phyloP scores from a whole-genome alignment of 345 rosid species.

The Citrus maxima region DNA sequence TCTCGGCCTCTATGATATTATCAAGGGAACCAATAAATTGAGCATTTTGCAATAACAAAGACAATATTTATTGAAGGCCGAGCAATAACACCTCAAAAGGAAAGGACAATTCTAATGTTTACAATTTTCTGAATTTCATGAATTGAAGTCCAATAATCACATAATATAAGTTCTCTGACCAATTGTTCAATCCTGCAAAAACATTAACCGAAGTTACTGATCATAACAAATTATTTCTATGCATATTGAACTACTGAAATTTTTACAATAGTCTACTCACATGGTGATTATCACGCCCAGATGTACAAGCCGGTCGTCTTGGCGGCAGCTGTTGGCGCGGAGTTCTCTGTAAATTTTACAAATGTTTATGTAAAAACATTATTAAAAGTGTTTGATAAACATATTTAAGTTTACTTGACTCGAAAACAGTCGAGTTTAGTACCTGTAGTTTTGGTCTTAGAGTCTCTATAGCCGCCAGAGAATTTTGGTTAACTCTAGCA shows the following conservation, averaged over 20 bases:
- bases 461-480: conserved; percentile 53
- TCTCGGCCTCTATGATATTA: not conserved
- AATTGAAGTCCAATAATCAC: not conserved
- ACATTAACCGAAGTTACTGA: not conserved
- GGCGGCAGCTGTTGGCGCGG: conserved; percentile 75
- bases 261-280: conserved; percentile 20
- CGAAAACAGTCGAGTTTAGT: not conserved
- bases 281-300: conserved; percentile 37
- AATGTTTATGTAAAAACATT: not conserved
- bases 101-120: not conserved
- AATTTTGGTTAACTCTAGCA: conserved; percentile 42
- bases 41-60: too few species aligned
- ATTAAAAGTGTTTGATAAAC: too few species aligned
- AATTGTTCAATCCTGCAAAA: not conserved
- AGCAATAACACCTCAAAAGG: not conserved
- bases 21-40: too few species aligned
- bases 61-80: not conserved
- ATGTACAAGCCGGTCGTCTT: conserved; percentile 60
- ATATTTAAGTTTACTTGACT: not conserved
- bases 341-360: conserved; percentile 44
- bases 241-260: not conserved
- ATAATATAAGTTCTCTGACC: not conserved
- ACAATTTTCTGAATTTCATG: not conserved
- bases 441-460: conserved; percentile 76
- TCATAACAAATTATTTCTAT: not conserved